Percentiles rank a stretch among this genome's conserved stretches.
Conservation (phyloP, 2,329 filamentous ascomycete species). For the Pseudogymnoascus sp. region DNA sequence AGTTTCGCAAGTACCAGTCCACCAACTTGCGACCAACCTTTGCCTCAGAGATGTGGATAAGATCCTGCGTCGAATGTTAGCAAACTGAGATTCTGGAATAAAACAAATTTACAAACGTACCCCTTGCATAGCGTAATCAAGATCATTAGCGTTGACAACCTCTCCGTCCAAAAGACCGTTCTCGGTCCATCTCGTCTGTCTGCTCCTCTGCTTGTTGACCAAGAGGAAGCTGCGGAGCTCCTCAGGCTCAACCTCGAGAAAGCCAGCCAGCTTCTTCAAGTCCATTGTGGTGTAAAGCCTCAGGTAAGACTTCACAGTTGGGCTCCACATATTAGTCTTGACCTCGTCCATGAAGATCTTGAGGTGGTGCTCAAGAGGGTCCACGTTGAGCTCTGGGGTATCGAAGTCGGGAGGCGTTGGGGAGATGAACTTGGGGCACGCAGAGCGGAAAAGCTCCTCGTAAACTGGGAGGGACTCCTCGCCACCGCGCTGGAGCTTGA, state of each 20-base stretch:
- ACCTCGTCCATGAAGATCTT: constrained; percentile 99
- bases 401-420: constrained; percentile 96
- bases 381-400: constrained; percentile 89
- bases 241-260: constrained; percentile 95
- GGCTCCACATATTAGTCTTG: constrained; percentile 97
- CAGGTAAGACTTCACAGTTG: constrained; percentile 95
- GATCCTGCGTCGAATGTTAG: constrained; percentile 49
- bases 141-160: constrained; percentile 82
- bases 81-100: not conserved
- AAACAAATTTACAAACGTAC: constrained; percentile 44
- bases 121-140: constrained; percentile 94
- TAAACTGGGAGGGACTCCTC: constrained; percentile 93
- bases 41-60: constrained; percentile 97
- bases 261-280: constrained; percentile 92
- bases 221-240: constrained; percentile 88
- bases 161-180: constrained; percentile 87
- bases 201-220: constrained; percentile 97
- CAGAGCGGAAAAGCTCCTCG: constrained; percentile 92
- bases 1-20: constrained; percentile 97
- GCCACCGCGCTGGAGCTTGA: constrained; percentile 90
- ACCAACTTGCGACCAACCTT: constrained; percentile 96
- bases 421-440: constrained; percentile 99
- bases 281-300: constrained; percentile 99
- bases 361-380: constrained; percentile 95
- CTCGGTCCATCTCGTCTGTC: constrained; percentile 90